Percentiles rank a stretch among this genome's conserved stretches.
Conservation (phyloP, 306 rosid species). For the Quillaja saponaria region DNA sequence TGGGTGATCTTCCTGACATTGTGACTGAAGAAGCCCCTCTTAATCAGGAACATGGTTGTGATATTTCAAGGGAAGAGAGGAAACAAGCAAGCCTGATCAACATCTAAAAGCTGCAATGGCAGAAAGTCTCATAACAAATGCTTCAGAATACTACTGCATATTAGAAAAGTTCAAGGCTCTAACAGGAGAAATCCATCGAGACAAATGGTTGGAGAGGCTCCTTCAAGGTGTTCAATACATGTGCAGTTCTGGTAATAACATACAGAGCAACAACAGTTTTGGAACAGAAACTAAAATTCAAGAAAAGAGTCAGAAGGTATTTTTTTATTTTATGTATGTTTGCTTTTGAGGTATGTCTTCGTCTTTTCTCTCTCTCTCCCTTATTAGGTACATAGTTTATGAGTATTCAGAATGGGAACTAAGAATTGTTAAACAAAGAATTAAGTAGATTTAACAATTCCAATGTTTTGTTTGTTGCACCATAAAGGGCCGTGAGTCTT, state of each 20-base stretch:
- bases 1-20: conserved; percentile 59
- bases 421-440: too few relatives aligned
- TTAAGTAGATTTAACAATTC: too few relatives aligned
- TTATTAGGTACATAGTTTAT: background rate
- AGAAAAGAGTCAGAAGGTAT: conserved; percentile 40
- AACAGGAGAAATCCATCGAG: conserved; percentile 53
- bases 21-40: conserved; percentile 40
- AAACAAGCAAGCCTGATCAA: conserved; percentile 38
- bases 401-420: too few relatives aligned
- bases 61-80: conserved; percentile 51
- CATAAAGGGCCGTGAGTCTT: conserved; percentile 39
- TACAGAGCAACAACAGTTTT: conserved; percentile 29
- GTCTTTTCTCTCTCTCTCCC: background rate
- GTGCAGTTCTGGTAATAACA: conserved; percentile 35
- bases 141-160: conserved; percentile 42
- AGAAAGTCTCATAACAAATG: conserved; percentile 39
- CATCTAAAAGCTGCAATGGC: conserved; percentile 49
- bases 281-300: conserved; percentile 27
- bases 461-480: background rate
- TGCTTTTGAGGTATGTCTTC: background rate
- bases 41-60: conserved; percentile 51
- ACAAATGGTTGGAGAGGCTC: conserved; percentile 61
- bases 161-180: conserved; percentile 37
- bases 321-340: background rate
- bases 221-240: conserved; percentile 39